Conservation (phyloP, 2,329 filamentous ascomycete species). For the Epichloe uncinata region DNA sequence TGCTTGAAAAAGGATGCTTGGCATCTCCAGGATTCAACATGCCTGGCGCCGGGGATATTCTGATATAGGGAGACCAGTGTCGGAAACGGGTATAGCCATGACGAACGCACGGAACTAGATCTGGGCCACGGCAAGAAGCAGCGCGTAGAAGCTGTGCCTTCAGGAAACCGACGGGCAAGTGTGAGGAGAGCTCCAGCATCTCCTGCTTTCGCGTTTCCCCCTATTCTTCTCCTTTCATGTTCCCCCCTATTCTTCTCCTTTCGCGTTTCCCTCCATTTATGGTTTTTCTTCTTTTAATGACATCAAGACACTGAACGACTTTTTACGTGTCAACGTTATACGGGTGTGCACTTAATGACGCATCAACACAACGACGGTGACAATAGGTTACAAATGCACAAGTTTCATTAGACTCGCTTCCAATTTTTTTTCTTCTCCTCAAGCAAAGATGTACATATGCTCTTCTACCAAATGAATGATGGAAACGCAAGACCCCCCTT, state of each 20-base stretch:
- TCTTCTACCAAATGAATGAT: background rate
- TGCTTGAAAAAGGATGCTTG: slow-evolving; percentile 9
- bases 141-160: background rate
- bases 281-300: too few species aligned
- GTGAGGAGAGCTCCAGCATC: too few species aligned
- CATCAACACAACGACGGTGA: background rate
- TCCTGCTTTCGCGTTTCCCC: too few species aligned
- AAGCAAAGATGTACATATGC: background rate
- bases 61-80: slow-evolving; percentile 13
- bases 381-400: too few species aligned
- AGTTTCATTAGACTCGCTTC: background rate
- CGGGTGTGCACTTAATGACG: background rate
- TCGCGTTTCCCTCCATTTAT: too few species aligned
- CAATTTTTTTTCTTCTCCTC: background rate
- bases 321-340: background rate
- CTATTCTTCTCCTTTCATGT: too few species aligned
- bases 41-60: slow-evolving; percentile 18
- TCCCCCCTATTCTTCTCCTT: too few species aligned
- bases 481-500: background rate
- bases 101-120: background rate
- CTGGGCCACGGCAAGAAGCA: background rate
- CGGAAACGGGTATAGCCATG: background rate
- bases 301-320: background rate
- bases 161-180: too few species aligned
- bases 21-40: slow-evolving; percentile 13